Evolutionary conservation across 164 flowering plant genomes (phyloP), one percentile per base, ranked within the genome.

Genomic region (Dillenia turbinata): DNA sequence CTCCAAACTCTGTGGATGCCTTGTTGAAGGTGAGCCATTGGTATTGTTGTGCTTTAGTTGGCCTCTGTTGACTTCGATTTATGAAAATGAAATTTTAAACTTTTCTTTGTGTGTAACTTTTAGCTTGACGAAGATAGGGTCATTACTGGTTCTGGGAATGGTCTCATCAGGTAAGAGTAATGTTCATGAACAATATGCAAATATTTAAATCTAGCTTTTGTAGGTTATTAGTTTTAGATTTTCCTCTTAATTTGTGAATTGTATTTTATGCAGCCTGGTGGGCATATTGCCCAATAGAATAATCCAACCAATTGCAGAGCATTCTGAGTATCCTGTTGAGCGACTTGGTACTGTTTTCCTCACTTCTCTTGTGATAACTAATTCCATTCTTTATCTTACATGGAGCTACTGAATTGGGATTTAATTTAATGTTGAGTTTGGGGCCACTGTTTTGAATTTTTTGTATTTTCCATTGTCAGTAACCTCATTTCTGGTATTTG

Each of bases 121-220:
- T 73, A 94, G 99, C 84, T 88, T 71, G 97, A 95, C 67, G 99
- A 95, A 80, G 92, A 95, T 54, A 83, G 86, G 60, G 59, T 92
- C 22, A 88, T 94, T 49, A 77, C 89, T 71, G 99, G 90, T 52
- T 78, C 88, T 5, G 95, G 85, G 71, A 92, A 86, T 80, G 99
- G 99, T 55, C 75, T 94, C 57, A 94, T 94, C 74, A 94, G 89
- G 99, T 94, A 64, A 77, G 78, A 16, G 16, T 33, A 49, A 40
- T 47, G 40, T 33, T 33, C 40, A 33, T 33, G 40, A 33, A 33
- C 5, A 33, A 4, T 33, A 4, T 33, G 40, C 40, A 5, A 26
- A 26, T 33, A 5, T 6, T 33, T 33, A 33, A 33, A 33, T 33
- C 40, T 33, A 4, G 40, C 40, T 33, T 33, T 33, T 33, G 40